These are phyloP conservation scores for Carex littledalei DNA, from an alignment of 176 grass and related monocot species.

Conservation along the genomic window DNA sequence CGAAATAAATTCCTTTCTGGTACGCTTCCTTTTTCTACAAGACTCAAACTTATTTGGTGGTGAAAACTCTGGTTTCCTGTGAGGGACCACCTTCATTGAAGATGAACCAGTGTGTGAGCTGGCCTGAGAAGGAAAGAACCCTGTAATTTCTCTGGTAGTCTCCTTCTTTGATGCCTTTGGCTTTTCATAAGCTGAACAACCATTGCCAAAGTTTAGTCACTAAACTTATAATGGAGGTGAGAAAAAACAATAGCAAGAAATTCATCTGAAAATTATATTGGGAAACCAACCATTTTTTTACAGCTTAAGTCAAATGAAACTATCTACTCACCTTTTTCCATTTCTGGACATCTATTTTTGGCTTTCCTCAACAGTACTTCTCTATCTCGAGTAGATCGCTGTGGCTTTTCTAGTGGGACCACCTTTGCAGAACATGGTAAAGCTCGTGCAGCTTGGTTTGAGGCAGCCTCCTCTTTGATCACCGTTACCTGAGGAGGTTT, in stretches of 20 bases:
- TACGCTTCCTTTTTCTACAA: slow-evolving; percentile 16
- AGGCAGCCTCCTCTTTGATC: no score
- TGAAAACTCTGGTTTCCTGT: neutral
- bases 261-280: neutral
- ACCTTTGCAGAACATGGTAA: no score
- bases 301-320: neutral
- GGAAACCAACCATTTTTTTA: neutral
- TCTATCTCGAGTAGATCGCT: no score
- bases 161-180: slow-evolving; percentile 7
- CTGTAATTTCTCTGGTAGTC: neutral
- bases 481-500: no score
- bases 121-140: neutral
- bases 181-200: neutral
- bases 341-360: no score
- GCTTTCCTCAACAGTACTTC: no score
- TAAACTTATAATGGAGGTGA: neutral
- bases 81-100: neutral
- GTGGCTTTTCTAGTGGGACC: no score
- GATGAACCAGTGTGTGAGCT: neutral
- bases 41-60: slow-evolving; percentile 10
- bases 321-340: neutral
- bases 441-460: no score
- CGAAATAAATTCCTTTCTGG: neutral
- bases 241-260: neutral
- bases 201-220: neutral